A percentile compares a stretch with the other conserved stretches of the same genome.
These are phyloP conservation scores for Cerrena zonata DNA, from an alignment of 1,284 basidiomycete species.

Conservation along the genomic window DNA sequence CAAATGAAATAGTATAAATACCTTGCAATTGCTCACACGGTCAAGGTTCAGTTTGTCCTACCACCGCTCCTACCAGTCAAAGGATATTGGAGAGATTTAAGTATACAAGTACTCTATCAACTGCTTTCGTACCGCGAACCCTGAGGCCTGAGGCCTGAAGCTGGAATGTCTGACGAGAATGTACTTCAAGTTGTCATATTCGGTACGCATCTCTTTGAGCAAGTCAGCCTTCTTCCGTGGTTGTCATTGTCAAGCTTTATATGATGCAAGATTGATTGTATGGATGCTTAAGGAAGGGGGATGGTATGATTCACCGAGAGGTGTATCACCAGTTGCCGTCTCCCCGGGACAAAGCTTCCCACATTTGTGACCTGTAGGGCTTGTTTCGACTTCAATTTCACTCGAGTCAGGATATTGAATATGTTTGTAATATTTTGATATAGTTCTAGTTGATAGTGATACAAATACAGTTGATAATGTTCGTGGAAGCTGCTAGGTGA, in stretches of 20 bases:
- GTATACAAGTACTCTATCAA: too few relatives aligned
- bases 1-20: too few relatives aligned
- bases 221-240: not conserved
- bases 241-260: conserved; percentile 1
- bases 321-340: too few relatives aligned
- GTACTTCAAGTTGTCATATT: too few relatives aligned
- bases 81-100: too few relatives aligned
- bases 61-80: too few relatives aligned
- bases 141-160: too few relatives aligned
- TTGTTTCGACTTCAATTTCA: not conserved
- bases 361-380: not conserved
- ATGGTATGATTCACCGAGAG: conserved; percentile 2
- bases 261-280: not conserved
- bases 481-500: not conserved
- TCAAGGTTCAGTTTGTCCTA: too few relatives aligned
- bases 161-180: too few relatives aligned
- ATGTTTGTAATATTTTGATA: not conserved
- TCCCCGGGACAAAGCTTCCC: conserved; percentile 1
- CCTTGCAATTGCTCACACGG: too few relatives aligned
- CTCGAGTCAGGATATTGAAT: not conserved
- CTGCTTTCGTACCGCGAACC: too few relatives aligned
- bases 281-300: not conserved
- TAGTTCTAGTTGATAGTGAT: not conserved
- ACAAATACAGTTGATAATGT: not conserved
- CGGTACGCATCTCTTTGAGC: not conserved